These are phyloP conservation scores for Aspergillus tamarii DNA, from an alignment of 2,329 filamentous ascomycete species.

Conservation along the genomic window DNA sequence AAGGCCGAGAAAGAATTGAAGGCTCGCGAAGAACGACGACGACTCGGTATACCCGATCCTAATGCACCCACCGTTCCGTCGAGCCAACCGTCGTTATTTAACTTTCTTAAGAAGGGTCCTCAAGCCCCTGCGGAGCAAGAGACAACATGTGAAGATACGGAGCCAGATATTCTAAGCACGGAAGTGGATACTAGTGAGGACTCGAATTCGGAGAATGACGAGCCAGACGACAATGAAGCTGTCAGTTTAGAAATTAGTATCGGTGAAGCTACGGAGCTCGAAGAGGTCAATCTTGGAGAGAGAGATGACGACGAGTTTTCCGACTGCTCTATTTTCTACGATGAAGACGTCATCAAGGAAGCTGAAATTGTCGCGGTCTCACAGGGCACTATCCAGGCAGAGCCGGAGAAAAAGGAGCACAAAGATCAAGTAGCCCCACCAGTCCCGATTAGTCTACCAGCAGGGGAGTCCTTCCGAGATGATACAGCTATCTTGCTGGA, in stretches of 20 bases:
- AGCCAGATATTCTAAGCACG: conserved; percentile 20
- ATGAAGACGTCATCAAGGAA: conserved; percentile 32
- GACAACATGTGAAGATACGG: conserved; percentile 14
- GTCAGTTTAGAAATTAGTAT: neutral
- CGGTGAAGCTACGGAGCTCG: conserved; percentile 1
- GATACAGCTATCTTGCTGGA: conserved; percentile 38
- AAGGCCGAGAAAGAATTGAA: conserved; percentile 39
- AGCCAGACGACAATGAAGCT: conserved; percentile 18
- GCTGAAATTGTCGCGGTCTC: conserved; percentile 21
- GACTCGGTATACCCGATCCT: conserved; percentile 36
- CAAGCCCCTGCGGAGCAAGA: conserved; percentile 5
- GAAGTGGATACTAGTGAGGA: conserved; percentile 17
- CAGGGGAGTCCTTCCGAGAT: conserved; percentile 37
- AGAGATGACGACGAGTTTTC: conserved; percentile 37
- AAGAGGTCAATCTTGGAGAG: conserved; percentile 1
- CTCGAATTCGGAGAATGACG: conserved; percentile 21
- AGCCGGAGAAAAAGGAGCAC: conserved; percentile 4
- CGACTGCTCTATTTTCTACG: conserved; percentile 37
- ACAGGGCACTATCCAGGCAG: neutral
- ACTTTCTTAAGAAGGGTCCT: conserved; percentile 29
- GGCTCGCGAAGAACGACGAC: conserved; percentile 37
- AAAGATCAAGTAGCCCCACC: neutral
- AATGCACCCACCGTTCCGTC: conserved; percentile 34
- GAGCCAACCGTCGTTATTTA: conserved; percentile 40
- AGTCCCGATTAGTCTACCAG: conserved; percentile 12